phyloP scores from a whole-genome alignment of 2,329 filamentous ascomycete genomes.

The Calonectria hawksworthii region DNA sequence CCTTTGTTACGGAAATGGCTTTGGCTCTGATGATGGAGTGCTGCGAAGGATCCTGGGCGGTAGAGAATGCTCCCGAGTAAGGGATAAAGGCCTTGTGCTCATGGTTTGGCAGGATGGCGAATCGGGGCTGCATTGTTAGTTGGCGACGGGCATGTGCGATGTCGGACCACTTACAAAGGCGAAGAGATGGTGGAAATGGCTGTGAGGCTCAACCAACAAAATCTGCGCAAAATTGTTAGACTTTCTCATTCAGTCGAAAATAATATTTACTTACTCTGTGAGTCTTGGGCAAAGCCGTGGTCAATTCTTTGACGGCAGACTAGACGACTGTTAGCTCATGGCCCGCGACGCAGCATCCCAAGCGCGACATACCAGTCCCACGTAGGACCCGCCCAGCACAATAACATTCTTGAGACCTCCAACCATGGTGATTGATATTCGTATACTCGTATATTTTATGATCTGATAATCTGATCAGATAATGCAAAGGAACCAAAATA shows the following conservation, averaged over 20 bases:
- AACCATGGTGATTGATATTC: slow-evolving; percentile 29
- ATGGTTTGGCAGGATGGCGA: slow-evolving; percentile 57
- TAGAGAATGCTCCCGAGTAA: slow-evolving; percentile 50
- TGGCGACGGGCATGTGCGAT: not conserved
- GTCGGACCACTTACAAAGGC: slow-evolving; percentile 50
- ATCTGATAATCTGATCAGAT: slow-evolving; percentile 5
- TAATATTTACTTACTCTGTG: slow-evolving; percentile 31
- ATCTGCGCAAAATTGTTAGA: slow-evolving; percentile 42
- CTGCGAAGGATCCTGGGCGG: slow-evolving; percentile 33
- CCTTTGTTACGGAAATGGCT: slow-evolving; percentile 33
- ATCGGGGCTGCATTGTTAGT: slow-evolving; percentile 53
- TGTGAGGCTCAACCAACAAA: slow-evolving; percentile 64
- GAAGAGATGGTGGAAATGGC: slow-evolving; percentile 66
- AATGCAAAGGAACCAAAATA: slow-evolving; percentile 21
- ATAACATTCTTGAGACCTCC: slow-evolving; percentile 42
- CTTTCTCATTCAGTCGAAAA: accelerated
- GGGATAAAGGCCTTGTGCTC: slow-evolving; percentile 66
- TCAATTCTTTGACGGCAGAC: slow-evolving; percentile 43
- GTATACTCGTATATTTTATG: not conserved
- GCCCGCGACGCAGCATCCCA: not conserved
- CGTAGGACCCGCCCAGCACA: slow-evolving; percentile 46
- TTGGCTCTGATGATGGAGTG: slow-evolving; percentile 38
- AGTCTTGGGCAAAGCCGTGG: slow-evolving; percentile 37
- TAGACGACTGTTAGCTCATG: slow-evolving; percentile 9
- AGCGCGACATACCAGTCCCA: slow-evolving; percentile 38